Evolutionary conservation across 805 yeast species (phyloP), one percentile per base, ranked within the genome.

Genomic region (Starmerella geochares): DNA sequence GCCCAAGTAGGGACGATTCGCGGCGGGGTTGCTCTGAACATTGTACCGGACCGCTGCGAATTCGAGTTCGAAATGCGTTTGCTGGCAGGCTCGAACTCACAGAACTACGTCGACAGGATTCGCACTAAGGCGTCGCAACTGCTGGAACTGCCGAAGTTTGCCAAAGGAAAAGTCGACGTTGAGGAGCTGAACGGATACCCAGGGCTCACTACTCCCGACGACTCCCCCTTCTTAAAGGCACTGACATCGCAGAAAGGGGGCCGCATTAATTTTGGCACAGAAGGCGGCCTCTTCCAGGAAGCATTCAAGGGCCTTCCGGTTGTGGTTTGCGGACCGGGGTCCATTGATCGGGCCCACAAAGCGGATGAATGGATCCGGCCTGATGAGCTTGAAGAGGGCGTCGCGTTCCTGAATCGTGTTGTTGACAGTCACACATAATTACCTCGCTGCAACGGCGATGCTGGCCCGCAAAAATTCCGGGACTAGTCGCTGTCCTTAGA

Each of bases 31-130:
- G 57, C 57, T 2, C 44, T 54, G 21, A 54, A 54, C 46, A 51
- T 54, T 25, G 51, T 54, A 2, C 57, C 57, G 6, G 57, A 52
- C 27, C 28, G 40, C 23, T 54, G 57, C 35, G 54, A 43, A 24
- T 49, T 54, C 32, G 47, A 50, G 36, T 54, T 54, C 21, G 57
- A 54, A 20, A 52, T 54, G 57, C 51, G 57, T 20, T 41, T 54
- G 20, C 41, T 54, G 16, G 40, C 53, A 4, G 51, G 52, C 11
- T 38, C 49, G 2, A 41, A 47, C 29, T 40, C 49, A 3, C 16
- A 27, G n/a, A 24, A 37, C 4, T 47, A 37, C 21, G 46, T 52
- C 9, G 23, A 42, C 16, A 43, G 47, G 5, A 16, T 54, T 24
- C 44, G 38, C 13, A 10, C 28, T 11, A 13, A 2, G n/a, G 52